Base-by-base conservation (phyloP, 1,139 yeast species). In the Blastobotrys raffinosifermentans region DNA sequence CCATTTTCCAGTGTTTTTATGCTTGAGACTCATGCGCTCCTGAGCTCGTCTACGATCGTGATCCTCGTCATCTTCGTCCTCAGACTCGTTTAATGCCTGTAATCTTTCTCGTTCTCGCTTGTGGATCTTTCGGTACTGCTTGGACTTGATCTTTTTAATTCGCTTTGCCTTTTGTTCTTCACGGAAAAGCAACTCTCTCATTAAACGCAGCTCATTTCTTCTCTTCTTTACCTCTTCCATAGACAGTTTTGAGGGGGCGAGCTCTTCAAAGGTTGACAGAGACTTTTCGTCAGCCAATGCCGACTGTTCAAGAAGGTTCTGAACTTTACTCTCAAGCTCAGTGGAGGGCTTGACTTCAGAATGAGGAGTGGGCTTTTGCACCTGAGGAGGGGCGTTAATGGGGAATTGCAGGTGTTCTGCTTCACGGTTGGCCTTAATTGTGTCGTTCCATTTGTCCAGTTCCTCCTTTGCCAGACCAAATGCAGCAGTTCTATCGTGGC, bases 181-280 rank as follows among this genome's bases (percentile, higher is more conserved):
- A 55, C 97, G 74, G 64, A 87, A 91, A 94, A 91, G 85, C 46
- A 91, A 72, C 55, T 91, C 98, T 47, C 98, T 75, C 96, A 87
- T 87, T 54, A 82, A 63, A 50, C 97, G 73, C 49, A 91, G 72
- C 60, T 91, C 96, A 41, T 77, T 74, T 10, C 94, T 81, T 48
- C 94, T 74, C 55, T 79, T 76, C 44, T 69, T 67, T 64, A 89
- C 65, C 37, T 93, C 98, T 46, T 83, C 94, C 19, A 82, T 75
- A 0, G 93, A 72, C 58, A 91, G 63, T 50, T 82, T 80, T n/a
- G 81, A 74, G 18, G 67, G 60, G 10, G 86, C 91, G 30, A 86
- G 73, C 43, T 89, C 87, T 59, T 91, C 96, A 60, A 87, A 89
- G 2, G 84, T 77, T 8, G 91, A 77, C 52, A 82, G 85, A 49